Conservation (phyloP, 192 early-diverging fungal species). For the Phycomyces nitens region DNA sequence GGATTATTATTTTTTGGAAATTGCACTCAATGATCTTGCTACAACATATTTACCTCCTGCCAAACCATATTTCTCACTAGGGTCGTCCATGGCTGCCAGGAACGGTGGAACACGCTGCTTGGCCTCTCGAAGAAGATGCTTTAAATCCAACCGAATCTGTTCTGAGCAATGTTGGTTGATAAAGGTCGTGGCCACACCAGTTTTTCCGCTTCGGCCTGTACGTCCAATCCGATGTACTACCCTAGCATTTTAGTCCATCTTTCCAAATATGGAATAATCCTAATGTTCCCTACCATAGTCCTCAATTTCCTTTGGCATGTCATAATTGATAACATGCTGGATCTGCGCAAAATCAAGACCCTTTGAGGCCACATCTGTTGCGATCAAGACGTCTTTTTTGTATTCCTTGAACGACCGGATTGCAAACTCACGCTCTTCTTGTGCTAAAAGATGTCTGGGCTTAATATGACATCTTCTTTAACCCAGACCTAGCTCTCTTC, state of each 20-base stretch:
- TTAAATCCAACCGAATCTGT: slow-evolving; percentile 92
- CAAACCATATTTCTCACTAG: slow-evolving; percentile 80
- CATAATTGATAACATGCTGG: slow-evolving; percentile 98
- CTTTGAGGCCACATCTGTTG: slow-evolving; percentile 95
- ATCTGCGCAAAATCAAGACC: slow-evolving; percentile 95
- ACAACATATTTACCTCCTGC: slow-evolving; percentile 47
- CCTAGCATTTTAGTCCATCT: not conserved
- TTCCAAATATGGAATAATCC: slow-evolving; percentile 10
- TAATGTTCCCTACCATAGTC: slow-evolving; percentile 72
- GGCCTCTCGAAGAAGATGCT: slow-evolving; percentile 87
- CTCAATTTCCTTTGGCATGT: slow-evolving; percentile 99
- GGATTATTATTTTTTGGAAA: too few species aligned
- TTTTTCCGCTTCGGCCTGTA: slow-evolving; percentile 95
- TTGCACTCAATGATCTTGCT: slow-evolving; percentile 24
- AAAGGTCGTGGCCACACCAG: slow-evolving; percentile 95
- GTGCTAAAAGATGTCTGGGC: slow-evolving; percentile 48
- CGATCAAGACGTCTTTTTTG: slow-evolving; percentile 94
- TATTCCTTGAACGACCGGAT: slow-evolving; percentile 85
- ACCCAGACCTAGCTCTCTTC: too few species aligned
- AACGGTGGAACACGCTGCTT: slow-evolving; percentile 91
- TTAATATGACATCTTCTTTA: not conserved
- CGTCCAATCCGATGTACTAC: slow-evolving; percentile 93
- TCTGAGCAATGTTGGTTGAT: slow-evolving; percentile 91
- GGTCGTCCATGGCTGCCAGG: slow-evolving; percentile 81
- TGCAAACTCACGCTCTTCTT: slow-evolving; percentile 97